Conservation (phyloP, 192 early-diverging fungal species). For the Backusella liffmaniae region DNA sequence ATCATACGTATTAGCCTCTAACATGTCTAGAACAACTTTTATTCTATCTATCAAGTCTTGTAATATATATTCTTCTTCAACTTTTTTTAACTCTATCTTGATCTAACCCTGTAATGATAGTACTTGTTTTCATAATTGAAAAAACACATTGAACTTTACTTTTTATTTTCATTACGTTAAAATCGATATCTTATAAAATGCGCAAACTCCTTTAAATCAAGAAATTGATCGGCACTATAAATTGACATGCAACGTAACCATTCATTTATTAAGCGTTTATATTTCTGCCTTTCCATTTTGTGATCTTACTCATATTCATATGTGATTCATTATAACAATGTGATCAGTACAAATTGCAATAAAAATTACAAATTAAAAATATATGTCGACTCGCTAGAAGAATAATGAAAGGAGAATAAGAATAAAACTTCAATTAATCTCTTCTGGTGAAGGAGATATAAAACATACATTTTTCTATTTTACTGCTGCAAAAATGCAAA, state of each 20-base stretch:
- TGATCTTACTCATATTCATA: neutral
- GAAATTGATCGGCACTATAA: conserved; percentile 5
- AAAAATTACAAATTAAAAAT: too few relatives aligned
- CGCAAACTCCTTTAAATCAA: neutral
- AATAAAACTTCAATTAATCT: too few relatives aligned
- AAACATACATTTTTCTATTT: neutral
- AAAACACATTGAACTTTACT: neutral
- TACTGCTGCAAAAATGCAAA: neutral
- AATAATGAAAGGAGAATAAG: too few relatives aligned
- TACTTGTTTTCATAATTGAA: neutral
- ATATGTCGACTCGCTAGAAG: too few relatives aligned
- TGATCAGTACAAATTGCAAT: neutral
- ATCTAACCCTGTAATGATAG: neutral
- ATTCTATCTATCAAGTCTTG: neutral
- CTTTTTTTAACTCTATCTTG: neutral
- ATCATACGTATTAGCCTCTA: neutral
- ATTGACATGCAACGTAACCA: neutral
- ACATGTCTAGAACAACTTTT: neutral
- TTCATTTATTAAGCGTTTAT: neutral
- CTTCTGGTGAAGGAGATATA: neutral
- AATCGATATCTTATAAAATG: neutral
- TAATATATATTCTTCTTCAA: neutral
- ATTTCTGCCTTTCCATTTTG: neutral
- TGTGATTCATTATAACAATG: neutral
- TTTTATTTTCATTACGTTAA: neutral